Evolutionary conservation across 2,329 filamentous ascomycete genomes (phyloP), one percentile per base, ranked within the genome.

Genomic region (Fusarium domesticum): DNA sequence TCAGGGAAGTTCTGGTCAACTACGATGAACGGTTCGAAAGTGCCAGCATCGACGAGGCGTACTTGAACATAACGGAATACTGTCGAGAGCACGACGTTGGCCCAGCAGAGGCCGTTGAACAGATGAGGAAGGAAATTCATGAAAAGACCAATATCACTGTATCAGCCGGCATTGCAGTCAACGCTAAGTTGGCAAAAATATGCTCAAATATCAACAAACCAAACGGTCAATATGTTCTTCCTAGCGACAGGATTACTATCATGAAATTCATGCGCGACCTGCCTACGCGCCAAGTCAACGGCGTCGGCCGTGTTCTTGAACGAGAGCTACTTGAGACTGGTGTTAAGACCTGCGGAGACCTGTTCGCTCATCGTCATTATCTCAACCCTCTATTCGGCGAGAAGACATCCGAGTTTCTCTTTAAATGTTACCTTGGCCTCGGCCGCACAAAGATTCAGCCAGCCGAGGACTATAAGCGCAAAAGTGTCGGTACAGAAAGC

Each of bases 121-220:
- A 91, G 57, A 81, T 97, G 71, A 82, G 93, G 8, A 74, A 75
- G 10, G 83, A 95, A 59, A 81, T 98, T 1, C 75, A 85, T 30
- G 78, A 88, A 48, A 83, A 80, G 58, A 86, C 89, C 0, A 82
- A 85, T 31, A 84, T 98, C 44, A 96, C 91, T 0, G 85, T 98
- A 4, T 96, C 91, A 14, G 93, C 92, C 1, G 93, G 93, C 1
- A 96, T 98, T 48, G 92, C 90, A 1, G 87, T 89, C 2, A 98
- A 98, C 64, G 85, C 91, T 0, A 92, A 90, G 62, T 75, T 98
- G 12, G 92, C 93, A 20, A 98, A 98, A 68, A 96, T 98, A 23
- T 89, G 87, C 58, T 95, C 89, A 15, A 96, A 98, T 62, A 81
- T 86, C 65, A 96, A 97, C 67, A 98, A 98, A 62, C 93, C 93